Percentiles rank a stretch among this genome's conserved stretches.
phyloP scores from a whole-genome alignment of 2,329 filamentous ascomycete species.

The Penicillium sp. region DNA sequence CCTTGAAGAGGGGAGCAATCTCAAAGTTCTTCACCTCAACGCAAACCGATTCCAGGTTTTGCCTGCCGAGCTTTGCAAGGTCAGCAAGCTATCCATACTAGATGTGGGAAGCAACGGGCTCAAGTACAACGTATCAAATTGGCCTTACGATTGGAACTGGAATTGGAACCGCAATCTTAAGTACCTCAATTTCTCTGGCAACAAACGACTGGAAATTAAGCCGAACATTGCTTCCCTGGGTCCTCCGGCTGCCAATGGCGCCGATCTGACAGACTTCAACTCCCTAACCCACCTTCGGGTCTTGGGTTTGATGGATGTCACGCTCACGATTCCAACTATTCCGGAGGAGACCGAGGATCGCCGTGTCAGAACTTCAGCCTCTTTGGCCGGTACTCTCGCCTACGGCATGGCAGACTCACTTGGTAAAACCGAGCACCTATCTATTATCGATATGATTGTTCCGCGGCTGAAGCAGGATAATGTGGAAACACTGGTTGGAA shows the following conservation, averaged over 20 bases:
- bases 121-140: slow-evolving; percentile 99
- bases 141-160: slow-evolving; percentile 99
- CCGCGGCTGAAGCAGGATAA: slow-evolving; percentile 87
- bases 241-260: slow-evolving; percentile 50
- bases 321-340: slow-evolving; percentile 84
- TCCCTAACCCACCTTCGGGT: slow-evolving; percentile 78
- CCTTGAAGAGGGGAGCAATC: slow-evolving; percentile 78
- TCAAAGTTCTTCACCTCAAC: slow-evolving; percentile 92
- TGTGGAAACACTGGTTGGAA: slow-evolving; percentile 82
- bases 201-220: slow-evolving; percentile 90
- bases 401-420: slow-evolving; percentile 98
- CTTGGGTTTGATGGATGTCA: slow-evolving; percentile 95
- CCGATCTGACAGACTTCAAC: slow-evolving; percentile 85
- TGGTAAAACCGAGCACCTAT: slow-evolving; percentile 88
- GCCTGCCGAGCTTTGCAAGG: slow-evolving; percentile 89
- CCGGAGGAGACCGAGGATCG: slow-evolving; percentile 94
- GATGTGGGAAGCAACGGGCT: slow-evolving; percentile 93
- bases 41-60: slow-evolving; percentile 97
- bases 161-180: slow-evolving; percentile 94
- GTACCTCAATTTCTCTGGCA: slow-evolving; percentile 93
- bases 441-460: slow-evolving; percentile 91
- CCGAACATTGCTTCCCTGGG: slow-evolving; percentile 57
- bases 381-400: slow-evolving; percentile 79
- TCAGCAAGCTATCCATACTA: slow-evolving; percentile 83
- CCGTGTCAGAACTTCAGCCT: slow-evolving; percentile 95